phyloP scores from a whole-genome alignment of 73 alveolate species.

The Paramecium caudatum region DNA sequence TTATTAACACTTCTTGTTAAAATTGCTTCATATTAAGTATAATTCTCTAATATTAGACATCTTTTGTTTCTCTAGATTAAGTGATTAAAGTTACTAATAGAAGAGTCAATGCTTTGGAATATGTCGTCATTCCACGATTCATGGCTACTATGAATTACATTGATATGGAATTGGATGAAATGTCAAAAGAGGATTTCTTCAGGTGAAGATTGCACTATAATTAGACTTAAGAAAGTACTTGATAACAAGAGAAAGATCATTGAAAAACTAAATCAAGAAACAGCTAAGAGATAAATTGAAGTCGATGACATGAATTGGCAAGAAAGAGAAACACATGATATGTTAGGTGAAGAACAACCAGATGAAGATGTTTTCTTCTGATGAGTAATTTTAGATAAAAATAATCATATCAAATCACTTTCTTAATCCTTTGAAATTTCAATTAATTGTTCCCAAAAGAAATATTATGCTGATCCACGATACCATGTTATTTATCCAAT shows the following conservation, averaged over 20 bases:
- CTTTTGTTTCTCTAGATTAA: constrained; percentile 95
- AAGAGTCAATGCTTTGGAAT: constrained; percentile 98
- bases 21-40: constrained; percentile 93
- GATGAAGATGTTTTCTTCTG: constrained; percentile 69
- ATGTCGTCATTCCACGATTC: constrained; percentile 96
- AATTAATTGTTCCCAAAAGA: constrained; percentile 25
- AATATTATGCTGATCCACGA: constrained; percentile 1
- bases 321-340: constrained; percentile 33
- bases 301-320: constrained; percentile 33
- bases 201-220: constrained; percentile 70
- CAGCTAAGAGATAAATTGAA: constrained; percentile 60
- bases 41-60: constrained; percentile 75
- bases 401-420: background rate
- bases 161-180: constrained; percentile 96
- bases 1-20: constrained; percentile 85
- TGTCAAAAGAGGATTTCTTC: constrained; percentile 98
- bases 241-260: constrained; percentile 90
- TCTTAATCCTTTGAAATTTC: background rate
- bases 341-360: constrained; percentile 40
- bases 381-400: background rate
- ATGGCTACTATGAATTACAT: constrained; percentile 90
- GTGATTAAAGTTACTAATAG: constrained; percentile 97
- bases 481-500: background rate
- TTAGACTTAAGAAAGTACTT: constrained; percentile 94
- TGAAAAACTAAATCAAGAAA: constrained; percentile 60